Conservation (phyloP, 2,329 filamentous ascomycete genomes). For the Nemania sp. region DNA sequence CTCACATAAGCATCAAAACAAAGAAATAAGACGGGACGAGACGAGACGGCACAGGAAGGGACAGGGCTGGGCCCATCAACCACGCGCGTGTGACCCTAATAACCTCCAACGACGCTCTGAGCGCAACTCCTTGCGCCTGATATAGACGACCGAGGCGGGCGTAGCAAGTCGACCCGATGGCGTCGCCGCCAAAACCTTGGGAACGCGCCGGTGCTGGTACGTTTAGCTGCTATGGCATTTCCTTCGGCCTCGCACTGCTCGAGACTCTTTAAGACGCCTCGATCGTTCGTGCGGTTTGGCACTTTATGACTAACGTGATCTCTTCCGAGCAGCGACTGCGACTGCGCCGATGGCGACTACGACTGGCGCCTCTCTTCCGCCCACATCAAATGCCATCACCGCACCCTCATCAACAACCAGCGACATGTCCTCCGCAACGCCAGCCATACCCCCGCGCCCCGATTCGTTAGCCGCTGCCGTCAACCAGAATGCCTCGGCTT, state of each 20-base stretch:
- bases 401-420: conserved; percentile 46
- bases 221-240: conserved; percentile 33
- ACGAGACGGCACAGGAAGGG: no score
- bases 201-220: conserved; percentile 74
- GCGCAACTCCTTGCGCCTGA: conserved; percentile 15
- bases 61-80: no score
- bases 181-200: conserved; percentile 97
- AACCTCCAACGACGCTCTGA: neutral
- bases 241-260: neutral
- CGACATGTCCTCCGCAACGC: conserved; percentile 49
- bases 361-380: conserved; percentile 47
- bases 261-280: neutral
- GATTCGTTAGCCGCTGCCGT: conserved; percentile 77
- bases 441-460: conserved; percentile 80
- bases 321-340: conserved; percentile 40
- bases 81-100: no score
- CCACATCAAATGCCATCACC: conserved; percentile 47
- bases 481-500: conserved; percentile 85
- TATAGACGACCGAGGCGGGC: conserved; percentile 19
- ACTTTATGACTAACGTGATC: conserved; percentile 33
- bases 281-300: neutral
- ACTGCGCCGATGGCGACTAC: conserved; percentile 49
- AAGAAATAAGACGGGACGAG: no score
- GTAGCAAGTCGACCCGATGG: conserved; percentile 49
- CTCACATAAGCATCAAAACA: no score